Evolutionary conservation across 2,329 filamentous ascomycete genomes (phyloP).

Genomic region (Beauveria rudraprayagi): DNA sequence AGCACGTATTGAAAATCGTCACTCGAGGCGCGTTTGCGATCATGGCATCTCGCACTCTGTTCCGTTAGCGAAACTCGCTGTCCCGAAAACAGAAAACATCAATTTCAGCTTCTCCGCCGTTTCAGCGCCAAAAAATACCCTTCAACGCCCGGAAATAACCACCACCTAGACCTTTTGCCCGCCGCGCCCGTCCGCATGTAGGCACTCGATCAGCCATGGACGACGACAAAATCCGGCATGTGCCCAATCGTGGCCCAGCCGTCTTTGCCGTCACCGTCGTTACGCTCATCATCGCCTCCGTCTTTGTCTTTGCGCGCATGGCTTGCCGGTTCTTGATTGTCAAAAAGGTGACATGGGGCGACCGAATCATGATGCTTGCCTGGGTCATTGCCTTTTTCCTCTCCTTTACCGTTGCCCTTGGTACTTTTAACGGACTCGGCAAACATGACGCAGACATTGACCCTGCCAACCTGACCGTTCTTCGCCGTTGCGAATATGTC

Average conservation of each 20-base stretch:
- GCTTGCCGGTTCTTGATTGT: constrained; percentile 67
- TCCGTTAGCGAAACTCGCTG: not conserved
- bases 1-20: not conserved
- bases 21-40: not conserved
- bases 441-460: constrained; percentile 55
- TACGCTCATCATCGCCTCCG: constrained; percentile 59
- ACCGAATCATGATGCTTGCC: constrained; percentile 71
- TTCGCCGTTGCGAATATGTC: constrained; percentile 55
- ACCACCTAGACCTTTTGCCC: not conserved
- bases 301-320: constrained; percentile 69
- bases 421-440: constrained; percentile 58
- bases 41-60: not conserved
- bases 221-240: constrained; percentile 16
- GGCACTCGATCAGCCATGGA: not conserved
- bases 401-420: constrained; percentile 58
- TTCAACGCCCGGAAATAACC: not conserved
- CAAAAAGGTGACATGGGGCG: constrained; percentile 63
- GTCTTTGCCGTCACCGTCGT: constrained; percentile 64
- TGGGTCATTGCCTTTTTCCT: constrained; percentile 66
- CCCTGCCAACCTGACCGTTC: constrained; percentile 34
- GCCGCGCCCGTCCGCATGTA: not conserved
- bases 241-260: constrained; percentile 46
- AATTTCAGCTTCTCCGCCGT: not conserved
- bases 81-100: not conserved
- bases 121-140: not conserved